Evolutionary conservation across 306 rosid species (phyloP), one percentile per base, ranked within the genome.

Genomic region (Quercus gilva): DNA sequence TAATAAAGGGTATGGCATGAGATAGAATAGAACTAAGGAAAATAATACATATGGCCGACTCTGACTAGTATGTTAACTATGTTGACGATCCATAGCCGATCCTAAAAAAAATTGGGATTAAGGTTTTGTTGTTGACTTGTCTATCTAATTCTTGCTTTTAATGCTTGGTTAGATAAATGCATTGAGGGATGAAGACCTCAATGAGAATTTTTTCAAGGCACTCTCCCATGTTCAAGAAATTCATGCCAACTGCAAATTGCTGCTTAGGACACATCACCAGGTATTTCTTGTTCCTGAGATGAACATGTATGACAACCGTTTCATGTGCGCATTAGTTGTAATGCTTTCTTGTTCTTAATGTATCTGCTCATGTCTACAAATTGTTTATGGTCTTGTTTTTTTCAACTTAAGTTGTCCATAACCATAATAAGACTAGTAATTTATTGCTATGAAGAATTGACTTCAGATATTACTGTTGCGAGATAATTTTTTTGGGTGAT

Each of bases 231-330:
- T 95, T 85, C 99, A 95, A 83, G 97, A 93, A 63, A 95, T 95
- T 79, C 99, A 91, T 68, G 89, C 97, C 78, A 95, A 95, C 73
- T 95, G 99, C 89, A 95, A 95, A 82, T 80, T 88, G 75, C 88
- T 95, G 69, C 89, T 95, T 41, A 89, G 99, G 85, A 95, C 99
- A 55, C 97, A 95, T 80, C 99, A 95, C 82, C 99, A 95, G 94
- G 99, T 91, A 89, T 67, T 76, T 20, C 64, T 58, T 58, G 64
- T 3, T 58, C 12, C 14, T 21, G 28, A 58, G 28, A 57, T 21
- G 63, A 17, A 20, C 9, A 20, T n/a, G 26, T 2, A 57, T 8
- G 63, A 2, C 26, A 57, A 17, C 23, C 28, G 4, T 20, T 57
- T 23, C 7, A 57, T 57, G 63, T 20, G 45, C 45, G 26, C 28